These are phyloP conservation scores for Pulveroboletus sp. DNA, from an alignment of 768 basidiomycete genomes.

Conservation along the genomic window DNA sequence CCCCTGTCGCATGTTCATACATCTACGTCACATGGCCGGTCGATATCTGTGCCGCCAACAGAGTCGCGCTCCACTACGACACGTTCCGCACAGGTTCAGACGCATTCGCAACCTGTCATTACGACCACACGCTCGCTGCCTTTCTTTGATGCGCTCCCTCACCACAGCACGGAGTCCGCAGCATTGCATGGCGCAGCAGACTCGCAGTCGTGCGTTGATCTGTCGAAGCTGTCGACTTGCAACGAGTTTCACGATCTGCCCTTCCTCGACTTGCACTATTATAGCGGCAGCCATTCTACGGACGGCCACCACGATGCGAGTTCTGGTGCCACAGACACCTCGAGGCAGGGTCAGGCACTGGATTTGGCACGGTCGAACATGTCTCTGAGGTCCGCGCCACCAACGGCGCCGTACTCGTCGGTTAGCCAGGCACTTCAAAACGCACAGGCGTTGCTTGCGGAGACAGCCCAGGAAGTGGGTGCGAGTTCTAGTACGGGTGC, in stretches of 20 bases:
- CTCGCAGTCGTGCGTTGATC: conserved; percentile 16
- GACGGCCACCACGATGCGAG: conserved; percentile 26
- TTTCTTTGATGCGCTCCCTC: conserved; percentile 28
- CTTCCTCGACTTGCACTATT: conserved; percentile 74
- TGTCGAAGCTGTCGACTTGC: conserved; percentile 28
- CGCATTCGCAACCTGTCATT: conserved; percentile 34
- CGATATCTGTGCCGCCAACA: conserved; percentile 52
- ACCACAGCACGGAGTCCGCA: conserved; percentile 19
- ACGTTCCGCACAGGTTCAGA: conserved; percentile 32
- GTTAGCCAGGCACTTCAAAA: conserved; percentile 32
- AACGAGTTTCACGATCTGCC: conserved; percentile 48
- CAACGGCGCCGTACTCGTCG: conserved; percentile 21
- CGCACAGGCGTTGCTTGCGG: conserved; percentile 28
- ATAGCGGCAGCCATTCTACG: conserved; percentile 32
- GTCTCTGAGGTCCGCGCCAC: conserved; percentile 27
- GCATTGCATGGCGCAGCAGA: conserved; percentile 19
- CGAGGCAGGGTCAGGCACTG: conserved; percentile 45
- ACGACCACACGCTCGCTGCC: conserved; percentile 33
- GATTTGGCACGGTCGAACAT: conserved; percentile 42
- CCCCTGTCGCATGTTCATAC: conserved; percentile 29
- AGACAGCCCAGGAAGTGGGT: conserved; percentile 11
- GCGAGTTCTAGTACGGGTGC: not conserved
- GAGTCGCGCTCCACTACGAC: conserved; percentile 45
- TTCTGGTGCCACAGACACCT: conserved; percentile 21
- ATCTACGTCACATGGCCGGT: conserved; percentile 39